Percentiles rank a stretch among this genome's conserved stretches.
phyloP scores from a whole-genome alignment of 2,329 filamentous ascomycete species.

The Dryadomyces quercivorus region DNA sequence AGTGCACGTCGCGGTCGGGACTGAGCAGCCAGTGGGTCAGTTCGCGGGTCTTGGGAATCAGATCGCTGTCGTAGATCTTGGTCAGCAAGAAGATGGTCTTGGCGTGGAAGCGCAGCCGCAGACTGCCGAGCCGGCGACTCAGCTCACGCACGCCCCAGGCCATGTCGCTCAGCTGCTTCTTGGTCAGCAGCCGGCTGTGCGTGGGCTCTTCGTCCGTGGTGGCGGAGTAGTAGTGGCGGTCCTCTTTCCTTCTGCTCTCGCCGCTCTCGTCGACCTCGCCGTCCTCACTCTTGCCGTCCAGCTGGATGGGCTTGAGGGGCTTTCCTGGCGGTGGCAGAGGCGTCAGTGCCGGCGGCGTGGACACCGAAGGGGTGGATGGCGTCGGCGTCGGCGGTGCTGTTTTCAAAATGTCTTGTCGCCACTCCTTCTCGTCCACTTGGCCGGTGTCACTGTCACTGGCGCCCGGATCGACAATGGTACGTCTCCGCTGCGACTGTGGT shows the following conservation, averaged over 20 bases:
- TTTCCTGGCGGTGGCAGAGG: constrained; percentile 38
- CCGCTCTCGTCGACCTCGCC: not conserved
- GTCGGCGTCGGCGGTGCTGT: constrained; percentile 22
- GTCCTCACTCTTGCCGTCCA: not conserved
- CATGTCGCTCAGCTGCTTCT: constrained; percentile 93
- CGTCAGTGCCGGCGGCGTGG: constrained; percentile 30
- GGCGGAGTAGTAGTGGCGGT: not conserved
- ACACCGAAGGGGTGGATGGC: constrained; percentile 21
- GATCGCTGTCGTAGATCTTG: constrained; percentile 75
- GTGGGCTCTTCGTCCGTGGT: constrained; percentile 16
- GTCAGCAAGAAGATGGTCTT: constrained; percentile 77
- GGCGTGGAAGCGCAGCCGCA: constrained; percentile 72
- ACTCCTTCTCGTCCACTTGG: constrained; percentile 44
- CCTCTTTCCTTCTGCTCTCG: not conserved
- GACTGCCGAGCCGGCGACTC: constrained; percentile 71
- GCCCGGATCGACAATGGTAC: constrained; percentile 25
- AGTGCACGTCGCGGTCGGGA: constrained; percentile 51
- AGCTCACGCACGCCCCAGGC: constrained; percentile 89
- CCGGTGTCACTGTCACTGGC: constrained; percentile 32
- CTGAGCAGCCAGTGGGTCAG: constrained; percentile 71
- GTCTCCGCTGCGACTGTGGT: constrained; percentile 9
- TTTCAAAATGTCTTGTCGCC: constrained; percentile 36
- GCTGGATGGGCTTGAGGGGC: not conserved
- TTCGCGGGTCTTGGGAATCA: constrained; percentile 67
- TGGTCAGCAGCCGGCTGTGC: constrained; percentile 70